These are phyloP conservation scores for Aspergillus clavatus DNA, from an alignment of 2,329 filamentous ascomycete species.

Conservation along the genomic window DNA sequence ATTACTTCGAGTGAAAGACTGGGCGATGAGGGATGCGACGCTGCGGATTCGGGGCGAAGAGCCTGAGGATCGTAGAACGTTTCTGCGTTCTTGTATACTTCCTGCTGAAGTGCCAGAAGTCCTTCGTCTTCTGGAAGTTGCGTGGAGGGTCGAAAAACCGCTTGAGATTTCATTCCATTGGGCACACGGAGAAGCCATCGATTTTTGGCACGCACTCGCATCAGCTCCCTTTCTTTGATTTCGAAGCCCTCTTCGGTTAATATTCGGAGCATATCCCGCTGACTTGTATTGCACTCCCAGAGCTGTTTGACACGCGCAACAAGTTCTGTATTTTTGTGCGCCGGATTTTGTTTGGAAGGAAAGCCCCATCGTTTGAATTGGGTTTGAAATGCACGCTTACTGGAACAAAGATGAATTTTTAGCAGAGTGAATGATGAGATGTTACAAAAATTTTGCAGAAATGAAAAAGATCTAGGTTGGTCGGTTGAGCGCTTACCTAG, in stretches of 20 bases:
- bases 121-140: constrained; percentile 33
- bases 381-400: constrained; percentile 70
- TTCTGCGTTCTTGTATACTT: constrained; percentile 32
- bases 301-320: constrained; percentile 68
- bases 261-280: constrained; percentile 67
- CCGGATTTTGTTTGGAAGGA: constrained; percentile 66
- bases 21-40: constrained; percentile 20
- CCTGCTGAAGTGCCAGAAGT: constrained; percentile 36
- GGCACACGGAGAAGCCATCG: constrained; percentile 61
- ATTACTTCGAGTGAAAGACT: constrained; percentile 45
- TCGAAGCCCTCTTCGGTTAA: constrained; percentile 68
- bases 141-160: constrained; percentile 21
- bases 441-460: too few relatives aligned
- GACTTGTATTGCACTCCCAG: constrained; percentile 69
- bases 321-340: constrained; percentile 64
- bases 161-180: constrained; percentile 52
- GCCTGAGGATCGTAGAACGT: constrained; percentile 26
- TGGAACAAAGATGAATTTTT: constrained; percentile 9
- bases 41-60: constrained; percentile 18
- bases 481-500: constrained; percentile 52
- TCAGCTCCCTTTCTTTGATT: constrained; percentile 66
- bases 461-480: constrained; percentile 2
- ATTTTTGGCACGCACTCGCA: constrained; percentile 64
- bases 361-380: constrained; percentile 78
- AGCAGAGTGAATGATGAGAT: constrained; percentile 1